Evolutionary conservation across 495 filamentous ascomycete genomes (phyloP).

Genomic region (Penicillium cosmopolitanum): DNA sequence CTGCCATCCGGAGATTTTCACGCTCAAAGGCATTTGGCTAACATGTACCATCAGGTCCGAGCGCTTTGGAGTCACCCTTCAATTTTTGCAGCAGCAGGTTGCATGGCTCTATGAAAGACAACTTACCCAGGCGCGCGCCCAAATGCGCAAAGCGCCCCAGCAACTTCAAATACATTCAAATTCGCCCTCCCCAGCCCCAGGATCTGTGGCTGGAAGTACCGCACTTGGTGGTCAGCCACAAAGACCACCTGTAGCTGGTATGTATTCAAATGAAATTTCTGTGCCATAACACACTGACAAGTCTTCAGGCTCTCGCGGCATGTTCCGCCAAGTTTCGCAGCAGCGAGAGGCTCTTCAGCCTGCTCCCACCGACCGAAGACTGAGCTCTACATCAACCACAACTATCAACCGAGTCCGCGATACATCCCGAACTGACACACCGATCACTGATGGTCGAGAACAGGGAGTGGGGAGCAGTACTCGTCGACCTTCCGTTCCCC

Average conservation of each 20-base stretch:
- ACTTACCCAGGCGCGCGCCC: slow-evolving; percentile 82
- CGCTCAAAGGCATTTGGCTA: slow-evolving; percentile 2
- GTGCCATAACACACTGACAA: background rate
- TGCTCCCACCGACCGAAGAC: slow-evolving; percentile 50
- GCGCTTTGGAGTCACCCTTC: slow-evolving; percentile 73
- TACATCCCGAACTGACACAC: slow-evolving; percentile 51
- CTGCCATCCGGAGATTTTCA: slow-evolving; percentile 18
- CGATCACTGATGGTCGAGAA: slow-evolving; percentile 39
- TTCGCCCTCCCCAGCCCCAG: slow-evolving; percentile 50
- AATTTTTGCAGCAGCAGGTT: slow-evolving; percentile 91
- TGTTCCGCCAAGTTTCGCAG: slow-evolving; percentile 65
- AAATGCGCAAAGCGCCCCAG: slow-evolving; percentile 77
- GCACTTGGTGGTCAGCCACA: slow-evolving; percentile 59
- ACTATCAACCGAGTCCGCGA: slow-evolving; percentile 52
- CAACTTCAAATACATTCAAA: slow-evolving; percentile 39
- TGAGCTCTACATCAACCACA: slow-evolving; percentile 57
- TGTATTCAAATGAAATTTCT: slow-evolving; percentile 13
- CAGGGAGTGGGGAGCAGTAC: slow-evolving; percentile 41
- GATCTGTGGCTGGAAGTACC: slow-evolving; percentile 52
- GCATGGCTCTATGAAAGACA: slow-evolving; percentile 95
- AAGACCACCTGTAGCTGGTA: slow-evolving; percentile 61
- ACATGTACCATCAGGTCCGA: slow-evolving; percentile 50
- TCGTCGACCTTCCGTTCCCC: slow-evolving; percentile 33
- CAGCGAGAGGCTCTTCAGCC: slow-evolving; percentile 61
- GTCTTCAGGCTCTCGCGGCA: slow-evolving; percentile 52